Percentiles rank a stretch among this genome's conserved stretches.
Evolutionary conservation across 768 basidiomycete species (phyloP).

Genomic region (Amanita brunnescens): DNA sequence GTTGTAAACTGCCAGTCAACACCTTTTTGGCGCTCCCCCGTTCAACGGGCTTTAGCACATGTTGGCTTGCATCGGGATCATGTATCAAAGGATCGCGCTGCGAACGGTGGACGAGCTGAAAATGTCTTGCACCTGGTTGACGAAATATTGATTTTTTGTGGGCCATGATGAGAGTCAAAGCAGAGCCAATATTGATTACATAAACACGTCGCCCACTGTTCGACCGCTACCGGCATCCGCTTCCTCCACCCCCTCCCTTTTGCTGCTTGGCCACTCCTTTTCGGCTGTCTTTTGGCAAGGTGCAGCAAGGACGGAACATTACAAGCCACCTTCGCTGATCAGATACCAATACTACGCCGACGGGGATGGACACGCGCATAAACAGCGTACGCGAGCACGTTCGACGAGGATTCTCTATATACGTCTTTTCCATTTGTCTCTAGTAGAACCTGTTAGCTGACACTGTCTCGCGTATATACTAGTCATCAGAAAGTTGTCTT

Average conservation of each 20-base stretch:
- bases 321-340: slow-evolving; percentile 19
- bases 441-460: slow-evolving; percentile 13
- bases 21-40: slow-evolving; percentile 68
- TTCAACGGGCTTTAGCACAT: slow-evolving; percentile 82
- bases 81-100: slow-evolving; percentile 94
- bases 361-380: slow-evolving; percentile 38
- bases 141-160: slow-evolving; percentile 76
- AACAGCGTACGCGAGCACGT: slow-evolving; percentile 69
- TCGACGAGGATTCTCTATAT: slow-evolving; percentile 85
- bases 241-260: neutral
- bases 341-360: slow-evolving; percentile 15
- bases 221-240: slow-evolving; percentile 12
- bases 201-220: slow-evolving; percentile 23
- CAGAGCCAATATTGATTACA: slow-evolving; percentile 22
- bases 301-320: neutral
- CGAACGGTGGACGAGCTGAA: slow-evolving; percentile 95
- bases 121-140: slow-evolving; percentile 84
- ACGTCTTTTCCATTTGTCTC: slow-evolving; percentile 40
- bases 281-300: neutral
- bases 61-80: slow-evolving; percentile 79
- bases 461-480: slow-evolving; percentile 48
- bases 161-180: slow-evolving; percentile 36
- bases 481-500: slow-evolving; percentile 94
- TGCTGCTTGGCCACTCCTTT: neutral
- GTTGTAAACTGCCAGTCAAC: neutral